Evolutionary conservation across 345 rosid species (phyloP), one percentile per base, ranked within the genome.

Genomic region (Brassica rapa): DNA sequence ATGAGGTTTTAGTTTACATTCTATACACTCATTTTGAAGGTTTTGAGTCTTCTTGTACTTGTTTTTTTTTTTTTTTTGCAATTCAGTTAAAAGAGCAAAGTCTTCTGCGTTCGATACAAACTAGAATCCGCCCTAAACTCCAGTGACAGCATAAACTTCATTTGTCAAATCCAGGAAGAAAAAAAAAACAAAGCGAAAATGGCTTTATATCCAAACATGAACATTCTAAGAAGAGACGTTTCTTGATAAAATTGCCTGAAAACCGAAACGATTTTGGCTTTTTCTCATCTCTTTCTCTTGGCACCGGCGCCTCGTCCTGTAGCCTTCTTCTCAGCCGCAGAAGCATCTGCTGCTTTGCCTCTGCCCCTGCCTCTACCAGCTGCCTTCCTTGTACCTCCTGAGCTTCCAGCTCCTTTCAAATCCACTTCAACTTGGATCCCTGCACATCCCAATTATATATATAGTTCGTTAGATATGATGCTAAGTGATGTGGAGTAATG

Each of bases 371-470:
- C 83, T 75, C 1, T 70, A 65, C 83, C 81, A 56, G 75, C 69
- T 55, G 79, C 88, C 84, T 85, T 89, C 81, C 84, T 89, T 30
- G 85, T 66, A 27, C 29, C 29, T 53, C 85, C 83, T 24, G 90
- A 85, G 43, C 82, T 86, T 51, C 81, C 87, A 8, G 80, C 39
- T 27, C 85, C 89, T 83, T 91, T 94, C 77, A 91, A 77, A 70
- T 89, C 95, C 77, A 94, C 68, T 83, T 92, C 89, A 6, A 94
- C 97, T 84, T 91, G 74, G 64, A 92, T 87, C 76, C 95, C 97
- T 91, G 71, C 56, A 46, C 56, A 49, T 46, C 53, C 56, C 56
- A 8, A 57, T 15, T 25, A 19, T 21, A 6, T 53, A 53, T 16
- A 53, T 15, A 15, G 3, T n/a, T 53, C 59, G 24, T 53, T 19